A percentile compares a stretch with the other conserved stretches of the same genome.
Conservation (phyloP, 2,329 filamentous ascomycete genomes). For the Stemphylium beticola region DNA sequence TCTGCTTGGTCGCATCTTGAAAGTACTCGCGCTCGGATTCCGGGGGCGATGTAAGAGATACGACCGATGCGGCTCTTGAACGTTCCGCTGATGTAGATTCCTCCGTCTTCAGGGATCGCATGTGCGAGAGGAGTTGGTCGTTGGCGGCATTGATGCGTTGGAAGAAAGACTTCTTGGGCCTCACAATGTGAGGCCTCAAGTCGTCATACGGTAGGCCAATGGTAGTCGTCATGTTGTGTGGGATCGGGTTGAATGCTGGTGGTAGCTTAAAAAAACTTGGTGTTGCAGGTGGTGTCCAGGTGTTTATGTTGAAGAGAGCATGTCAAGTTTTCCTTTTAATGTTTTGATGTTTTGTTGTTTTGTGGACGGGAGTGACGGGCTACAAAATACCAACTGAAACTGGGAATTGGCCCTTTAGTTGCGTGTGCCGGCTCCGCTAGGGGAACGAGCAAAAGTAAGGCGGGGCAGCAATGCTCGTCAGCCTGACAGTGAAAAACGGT, state of each 20-base stretch:
- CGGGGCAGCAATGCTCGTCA: slow-evolving; percentile 13
- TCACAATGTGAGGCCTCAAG: slow-evolving; percentile 11
- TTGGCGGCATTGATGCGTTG: slow-evolving; percentile 20
- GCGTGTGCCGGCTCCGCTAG: slow-evolving; percentile 9
- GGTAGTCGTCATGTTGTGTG: slow-evolving; percentile 18
- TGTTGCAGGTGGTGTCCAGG: not conserved
- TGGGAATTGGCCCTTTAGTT: slow-evolving; percentile 3
- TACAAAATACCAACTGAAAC: slow-evolving; percentile 13
- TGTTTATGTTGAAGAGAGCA: slow-evolving; percentile 13
- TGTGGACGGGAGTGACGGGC: slow-evolving; percentile 5
- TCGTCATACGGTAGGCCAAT: slow-evolving; percentile 18
- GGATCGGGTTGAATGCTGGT: not conserved
- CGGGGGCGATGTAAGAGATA: slow-evolving; percentile 7
- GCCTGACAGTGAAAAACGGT: slow-evolving; percentile 10
- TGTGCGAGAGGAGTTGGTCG: slow-evolving; percentile 14
- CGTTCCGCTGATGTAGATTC: slow-evolving; percentile 1
- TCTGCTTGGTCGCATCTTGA: slow-evolving; percentile 5
- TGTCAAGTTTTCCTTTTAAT: slow-evolving; percentile 10
- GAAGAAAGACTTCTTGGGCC: slow-evolving; percentile 23
- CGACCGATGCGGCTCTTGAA: slow-evolving; percentile 6
- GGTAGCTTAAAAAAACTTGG: not conserved
- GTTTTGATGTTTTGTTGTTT: slow-evolving; percentile 11
- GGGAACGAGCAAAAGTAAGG: slow-evolving; percentile 11
- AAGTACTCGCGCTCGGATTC: slow-evolving; percentile 11
- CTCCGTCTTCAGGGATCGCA: slow-evolving; percentile 13